Evolutionary conservation across 169 alveolate species (phyloP), one percentile per base, ranked within the genome.

Genomic region (Cryptosporidium canis): DNA sequence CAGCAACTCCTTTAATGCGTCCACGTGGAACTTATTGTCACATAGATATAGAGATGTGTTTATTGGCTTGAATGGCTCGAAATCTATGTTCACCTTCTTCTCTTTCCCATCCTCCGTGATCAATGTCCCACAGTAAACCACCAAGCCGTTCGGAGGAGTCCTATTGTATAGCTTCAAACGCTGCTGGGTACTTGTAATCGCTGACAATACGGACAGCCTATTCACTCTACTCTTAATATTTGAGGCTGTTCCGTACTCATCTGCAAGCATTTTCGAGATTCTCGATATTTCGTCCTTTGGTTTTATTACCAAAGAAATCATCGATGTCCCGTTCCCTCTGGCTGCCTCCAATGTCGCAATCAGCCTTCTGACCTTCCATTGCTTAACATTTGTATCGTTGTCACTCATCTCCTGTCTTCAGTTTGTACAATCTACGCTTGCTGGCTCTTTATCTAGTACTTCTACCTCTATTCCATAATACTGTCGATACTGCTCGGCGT

Each of bases 41-140:
- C 99, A 98, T 58, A 96, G 90, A 91, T 98, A 98, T 37, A 98
- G 93, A 71, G 99, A 96, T 12, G 99, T 96, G 90, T 97, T 97
- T 47, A 98, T 97, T 29, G 99, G 99, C 87, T 98, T 97, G 96
- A 98, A 98, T 3, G 99, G 99, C 91, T 98, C 99, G 83, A 98
- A 96, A 71, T 97, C 99, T 48, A 97, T 96, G 66, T 97, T 94
- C 83, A 97, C 96, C 85, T 97, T 96, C 82, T 83, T 90, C 53
- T 90, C 94, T 51, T 83, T 91, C 1, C 99, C 99, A 82, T 97
- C 99, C 31, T 97, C 99, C 39, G 98, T 96, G 33, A 96, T 91
- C 9, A 98, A 97, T 1, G 98, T 96, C 5, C 99, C 99, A 85
- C 99, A 97, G 93, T 96, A 98, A 3, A 98, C 94, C 24, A 98